A percentile compares a stretch with the other conserved stretches of the same genome.
Evolutionary conservation across 2,329 filamentous ascomycete genomes (phyloP).

Genomic region (Fusarium buharicum): DNA sequence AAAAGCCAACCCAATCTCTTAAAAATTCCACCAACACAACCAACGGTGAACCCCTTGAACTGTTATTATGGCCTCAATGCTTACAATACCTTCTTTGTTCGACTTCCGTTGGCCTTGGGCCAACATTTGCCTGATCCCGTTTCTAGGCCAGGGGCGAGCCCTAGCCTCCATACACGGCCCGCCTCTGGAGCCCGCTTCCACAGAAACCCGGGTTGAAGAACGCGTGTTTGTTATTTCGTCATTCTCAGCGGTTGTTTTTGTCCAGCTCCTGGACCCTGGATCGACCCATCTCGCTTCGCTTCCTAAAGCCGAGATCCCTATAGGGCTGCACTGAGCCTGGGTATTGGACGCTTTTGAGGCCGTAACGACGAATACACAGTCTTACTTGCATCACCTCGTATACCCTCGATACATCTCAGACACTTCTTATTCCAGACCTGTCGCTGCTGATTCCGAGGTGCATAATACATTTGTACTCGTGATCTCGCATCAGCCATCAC

Average conservation of each 20-base stretch:
- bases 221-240: conserved; percentile 21
- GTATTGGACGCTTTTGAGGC: not conserved
- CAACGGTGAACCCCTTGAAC: not conserved
- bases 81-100: not conserved
- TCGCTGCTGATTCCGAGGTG: not conserved
- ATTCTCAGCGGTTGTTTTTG: conserved; percentile 16
- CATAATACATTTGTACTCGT: not conserved
- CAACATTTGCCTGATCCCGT: not conserved
- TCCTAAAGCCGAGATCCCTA: conserved; percentile 10
- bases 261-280: conserved; percentile 1
- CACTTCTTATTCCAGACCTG: too few species aligned
- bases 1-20: not conserved
- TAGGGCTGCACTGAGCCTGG: not conserved
- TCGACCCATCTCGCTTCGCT: conserved; percentile 8
- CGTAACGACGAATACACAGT: too few species aligned
- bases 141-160: conserved; percentile 3
- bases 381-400: too few species aligned
- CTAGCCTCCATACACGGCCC: not conserved
- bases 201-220: conserved; percentile 3
- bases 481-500: not conserved
- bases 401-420: too few species aligned
- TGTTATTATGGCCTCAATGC: not conserved
- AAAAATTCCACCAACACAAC: not conserved
- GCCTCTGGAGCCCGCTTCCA: not conserved
- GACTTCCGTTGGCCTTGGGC: not conserved